phyloP scores from a whole-genome alignment of 805 yeast species.

The Wickerhamiella shivajii region DNA sequence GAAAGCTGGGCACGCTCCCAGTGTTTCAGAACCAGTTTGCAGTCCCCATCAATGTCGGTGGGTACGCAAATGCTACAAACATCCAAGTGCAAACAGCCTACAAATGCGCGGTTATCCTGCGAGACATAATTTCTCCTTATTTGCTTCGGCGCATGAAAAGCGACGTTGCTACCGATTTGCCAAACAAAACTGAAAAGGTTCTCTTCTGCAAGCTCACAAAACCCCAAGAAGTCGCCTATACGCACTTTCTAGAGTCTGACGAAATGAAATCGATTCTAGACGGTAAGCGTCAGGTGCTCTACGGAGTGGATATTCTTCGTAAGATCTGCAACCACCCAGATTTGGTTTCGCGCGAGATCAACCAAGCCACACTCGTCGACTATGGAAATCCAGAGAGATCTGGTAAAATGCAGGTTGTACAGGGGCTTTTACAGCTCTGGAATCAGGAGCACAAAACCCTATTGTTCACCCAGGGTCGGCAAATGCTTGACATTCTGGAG shows the following conservation, averaged over 20 bases:
- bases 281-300: slow-evolving; percentile 69
- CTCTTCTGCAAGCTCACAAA: slow-evolving; percentile 76
- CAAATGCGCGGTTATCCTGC: slow-evolving; percentile 81
- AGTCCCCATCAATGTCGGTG: slow-evolving; percentile 89
- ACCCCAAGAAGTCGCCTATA: slow-evolving; percentile 58
- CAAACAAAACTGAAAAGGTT: slow-evolving; percentile 87
- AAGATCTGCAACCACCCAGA: slow-evolving; percentile 97
- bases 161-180: slow-evolving; percentile 91
- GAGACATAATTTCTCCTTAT: slow-evolving; percentile 84
- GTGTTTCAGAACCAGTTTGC: slow-evolving; percentile 89
- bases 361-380: slow-evolving; percentile 18
- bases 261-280: slow-evolving; percentile 57
- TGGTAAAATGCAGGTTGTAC: slow-evolving; percentile 85
- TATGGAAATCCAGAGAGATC: slow-evolving; percentile 39
- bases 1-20: slow-evolving; percentile 85
- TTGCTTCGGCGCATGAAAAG: slow-evolving; percentile 72
- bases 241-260: slow-evolving; percentile 57
- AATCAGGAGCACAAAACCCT: slow-evolving; percentile 65
- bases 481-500: slow-evolving; percentile 83
- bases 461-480: slow-evolving; percentile 83
- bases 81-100: slow-evolving; percentile 93
- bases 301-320: slow-evolving; percentile 78
- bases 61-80: slow-evolving; percentile 93
- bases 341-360: slow-evolving; percentile 37
- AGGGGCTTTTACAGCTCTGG: slow-evolving; percentile 65